phyloP scores from a whole-genome alignment of 768 basidiomycete species.

The Psilocybe tampanensis region DNA sequence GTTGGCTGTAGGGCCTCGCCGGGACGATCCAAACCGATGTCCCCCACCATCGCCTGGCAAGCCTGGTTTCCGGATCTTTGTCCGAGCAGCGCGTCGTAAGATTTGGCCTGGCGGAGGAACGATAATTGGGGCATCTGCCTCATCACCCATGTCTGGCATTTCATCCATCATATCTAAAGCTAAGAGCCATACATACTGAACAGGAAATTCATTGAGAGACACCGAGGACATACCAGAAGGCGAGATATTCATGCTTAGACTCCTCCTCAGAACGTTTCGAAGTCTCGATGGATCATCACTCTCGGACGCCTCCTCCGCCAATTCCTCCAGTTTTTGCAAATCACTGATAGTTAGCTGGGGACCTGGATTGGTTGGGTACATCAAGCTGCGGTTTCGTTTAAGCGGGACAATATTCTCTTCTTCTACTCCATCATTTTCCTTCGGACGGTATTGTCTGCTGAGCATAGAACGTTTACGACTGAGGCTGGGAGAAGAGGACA shows the following conservation, averaged over 20 bases:
- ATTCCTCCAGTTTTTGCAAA: slow-evolving; percentile 90
- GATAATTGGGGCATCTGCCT: slow-evolving; percentile 90
- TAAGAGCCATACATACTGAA: slow-evolving; percentile 27
- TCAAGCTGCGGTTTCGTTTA: slow-evolving; percentile 66
- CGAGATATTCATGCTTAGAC: slow-evolving; percentile 84
- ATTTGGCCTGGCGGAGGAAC: slow-evolving; percentile 87
- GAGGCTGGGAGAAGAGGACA: slow-evolving; percentile 49
- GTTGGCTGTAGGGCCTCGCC: slow-evolving; percentile 32
- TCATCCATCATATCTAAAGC: slow-evolving; percentile 71
- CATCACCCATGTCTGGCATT: slow-evolving; percentile 70
- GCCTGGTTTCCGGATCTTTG: slow-evolving; percentile 90
- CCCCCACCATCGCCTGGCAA: slow-evolving; percentile 77
- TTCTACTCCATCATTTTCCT: slow-evolving; percentile 75
- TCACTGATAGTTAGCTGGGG: slow-evolving; percentile 93
- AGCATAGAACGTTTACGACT: slow-evolving; percentile 92
- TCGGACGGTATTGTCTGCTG: slow-evolving; percentile 88
- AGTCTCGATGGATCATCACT: slow-evolving; percentile 83
- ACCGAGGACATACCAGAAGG: slow-evolving; percentile 70
- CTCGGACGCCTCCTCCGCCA: slow-evolving; percentile 87
- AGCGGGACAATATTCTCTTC: slow-evolving; percentile 68
- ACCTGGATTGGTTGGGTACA: slow-evolving; percentile 60
- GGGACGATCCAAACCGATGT: slow-evolving; percentile 72
- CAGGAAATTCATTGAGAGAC: slow-evolving; percentile 5
- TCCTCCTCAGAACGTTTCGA: slow-evolving; percentile 78
- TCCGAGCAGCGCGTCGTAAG: slow-evolving; percentile 88